phyloP scores from a whole-genome alignment of 108 stramenopile genomes.

The Pseudonitzschia delicatissima region DNA sequence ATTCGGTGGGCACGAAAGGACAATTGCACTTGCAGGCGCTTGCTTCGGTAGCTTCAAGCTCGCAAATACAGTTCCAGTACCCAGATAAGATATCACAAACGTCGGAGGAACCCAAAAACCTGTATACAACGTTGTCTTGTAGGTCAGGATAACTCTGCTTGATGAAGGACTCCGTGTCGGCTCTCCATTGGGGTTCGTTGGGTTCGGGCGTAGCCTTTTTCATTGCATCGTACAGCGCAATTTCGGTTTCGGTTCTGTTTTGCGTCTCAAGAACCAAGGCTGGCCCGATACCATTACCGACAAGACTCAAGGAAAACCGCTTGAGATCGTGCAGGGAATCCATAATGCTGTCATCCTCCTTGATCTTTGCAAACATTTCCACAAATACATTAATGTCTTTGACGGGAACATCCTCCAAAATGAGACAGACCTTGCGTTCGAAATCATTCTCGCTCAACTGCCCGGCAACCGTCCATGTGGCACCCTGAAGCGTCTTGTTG shows the following conservation, averaged over 20 bases:
- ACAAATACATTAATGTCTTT: conserved; percentile 58
- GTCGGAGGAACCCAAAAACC: conserved; percentile 42
- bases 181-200: conserved; percentile 41
- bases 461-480: conserved; percentile 82
- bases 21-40: conserved; percentile 39
- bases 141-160: conserved; percentile 51
- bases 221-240: conserved; percentile 5
- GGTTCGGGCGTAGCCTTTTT: not conserved
- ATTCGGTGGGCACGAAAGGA: conserved; percentile 54
- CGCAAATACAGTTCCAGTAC: conserved; percentile 81
- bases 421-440: conserved; percentile 55
- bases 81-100: conserved; percentile 48
- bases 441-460: conserved; percentile 43
- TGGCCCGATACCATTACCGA: conserved; percentile 77
- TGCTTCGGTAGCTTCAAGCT: conserved; percentile 48
- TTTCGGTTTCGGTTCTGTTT: conserved; percentile 31
- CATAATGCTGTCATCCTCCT: conserved; percentile 51
- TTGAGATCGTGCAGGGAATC: conserved; percentile 54
- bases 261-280: conserved; percentile 67
- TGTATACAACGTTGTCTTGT: conserved; percentile 47
- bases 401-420: conserved; percentile 68
- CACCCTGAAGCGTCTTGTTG: conserved; percentile 64
- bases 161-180: conserved; percentile 61
- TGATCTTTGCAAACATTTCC: conserved; percentile 64
- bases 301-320: conserved; percentile 57